These are phyloP conservation scores for Alloteropsis semialata DNA, from an alignment of 176 grass and related monocot species.

Conservation along the genomic window DNA sequence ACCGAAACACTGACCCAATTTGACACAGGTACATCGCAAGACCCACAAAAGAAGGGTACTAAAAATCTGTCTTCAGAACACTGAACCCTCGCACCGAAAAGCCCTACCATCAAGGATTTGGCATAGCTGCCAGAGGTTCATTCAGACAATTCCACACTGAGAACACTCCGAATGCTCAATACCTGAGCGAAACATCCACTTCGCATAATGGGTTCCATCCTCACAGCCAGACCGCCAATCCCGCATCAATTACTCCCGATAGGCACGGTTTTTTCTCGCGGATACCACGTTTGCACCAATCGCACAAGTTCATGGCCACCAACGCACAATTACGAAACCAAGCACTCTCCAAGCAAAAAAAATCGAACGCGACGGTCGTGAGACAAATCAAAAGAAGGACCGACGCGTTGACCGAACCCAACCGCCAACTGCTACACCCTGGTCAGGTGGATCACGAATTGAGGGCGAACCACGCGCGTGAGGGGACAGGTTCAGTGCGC, in stretches of 20 bases:
- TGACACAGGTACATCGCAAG: background rate
- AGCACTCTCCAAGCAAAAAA: background rate
- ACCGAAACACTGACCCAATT: background rate
- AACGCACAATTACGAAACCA: background rate
- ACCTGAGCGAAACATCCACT: background rate
- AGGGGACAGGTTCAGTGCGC: background rate
- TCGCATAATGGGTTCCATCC: background rate
- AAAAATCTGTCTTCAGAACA: background rate
- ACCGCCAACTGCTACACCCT: background rate
- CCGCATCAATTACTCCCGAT: background rate
- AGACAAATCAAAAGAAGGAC: slow-evolving; percentile 34
- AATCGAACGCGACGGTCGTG: background rate
- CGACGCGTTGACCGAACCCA: slow-evolving; percentile 34
- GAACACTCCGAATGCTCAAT: background rate
- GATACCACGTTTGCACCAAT: background rate
- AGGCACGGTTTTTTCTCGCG: background rate
- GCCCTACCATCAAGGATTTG: background rate
- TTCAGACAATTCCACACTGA: background rate
- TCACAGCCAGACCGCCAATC: background rate
- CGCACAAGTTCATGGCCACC: background rate
- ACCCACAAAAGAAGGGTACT: background rate
- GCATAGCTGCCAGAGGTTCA: background rate
- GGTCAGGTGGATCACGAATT: background rate
- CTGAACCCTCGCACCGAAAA: background rate
- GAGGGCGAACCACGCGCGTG: background rate